phyloP scores from a whole-genome alignment of 2,329 filamentous ascomycete species.

The Phyllosticta citrichinensis region DNA sequence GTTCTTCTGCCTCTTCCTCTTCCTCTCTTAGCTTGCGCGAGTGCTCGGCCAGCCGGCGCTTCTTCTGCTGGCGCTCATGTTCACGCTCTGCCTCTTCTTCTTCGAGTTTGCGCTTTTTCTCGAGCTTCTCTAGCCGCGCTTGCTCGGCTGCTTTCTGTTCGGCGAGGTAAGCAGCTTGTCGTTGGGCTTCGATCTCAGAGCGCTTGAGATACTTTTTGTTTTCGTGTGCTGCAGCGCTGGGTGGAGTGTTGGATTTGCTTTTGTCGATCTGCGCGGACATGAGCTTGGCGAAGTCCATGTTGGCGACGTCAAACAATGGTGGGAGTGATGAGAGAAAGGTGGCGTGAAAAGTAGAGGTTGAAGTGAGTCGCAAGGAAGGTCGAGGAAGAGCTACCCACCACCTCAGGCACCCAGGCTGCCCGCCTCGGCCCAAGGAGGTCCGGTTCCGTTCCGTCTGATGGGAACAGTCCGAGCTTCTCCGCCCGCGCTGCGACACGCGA shows the following conservation, averaged over 20 bases:
- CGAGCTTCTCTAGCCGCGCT: slow-evolving; percentile 58
- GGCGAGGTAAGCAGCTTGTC: slow-evolving; percentile 67
- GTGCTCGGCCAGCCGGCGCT: slow-evolving; percentile 69
- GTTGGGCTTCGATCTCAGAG: slow-evolving; percentile 74
- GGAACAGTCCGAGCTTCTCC: not conserved
- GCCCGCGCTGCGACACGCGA: not conserved
- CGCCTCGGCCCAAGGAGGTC: too few species aligned
- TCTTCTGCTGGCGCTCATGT: slow-evolving; percentile 69
- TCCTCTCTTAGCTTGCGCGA: slow-evolving; percentile 59
- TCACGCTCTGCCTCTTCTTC: slow-evolving; percentile 69
- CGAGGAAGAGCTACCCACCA: not conserved
- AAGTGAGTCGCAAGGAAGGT: not conserved
- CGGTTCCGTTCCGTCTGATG: too few species aligned
- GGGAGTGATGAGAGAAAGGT: not conserved
- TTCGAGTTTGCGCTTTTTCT: slow-evolving; percentile 78
- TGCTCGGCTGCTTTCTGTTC: slow-evolving; percentile 68
- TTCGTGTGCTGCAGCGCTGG: slow-evolving; percentile 19
- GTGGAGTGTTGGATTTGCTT: slow-evolving; percentile 46
- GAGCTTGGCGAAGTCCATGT: slow-evolving; percentile 90
- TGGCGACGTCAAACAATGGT: not conserved
- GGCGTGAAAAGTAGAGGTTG: too few species aligned
- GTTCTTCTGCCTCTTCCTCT: slow-evolving; percentile 63
- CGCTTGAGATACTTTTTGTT: slow-evolving; percentile 69
- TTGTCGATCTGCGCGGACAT: slow-evolving; percentile 92
- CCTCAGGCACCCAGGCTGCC: too few species aligned